Conservation (phyloP, 2,329 filamentous ascomycete species). For the Neofusicoccum laricinum region DNA sequence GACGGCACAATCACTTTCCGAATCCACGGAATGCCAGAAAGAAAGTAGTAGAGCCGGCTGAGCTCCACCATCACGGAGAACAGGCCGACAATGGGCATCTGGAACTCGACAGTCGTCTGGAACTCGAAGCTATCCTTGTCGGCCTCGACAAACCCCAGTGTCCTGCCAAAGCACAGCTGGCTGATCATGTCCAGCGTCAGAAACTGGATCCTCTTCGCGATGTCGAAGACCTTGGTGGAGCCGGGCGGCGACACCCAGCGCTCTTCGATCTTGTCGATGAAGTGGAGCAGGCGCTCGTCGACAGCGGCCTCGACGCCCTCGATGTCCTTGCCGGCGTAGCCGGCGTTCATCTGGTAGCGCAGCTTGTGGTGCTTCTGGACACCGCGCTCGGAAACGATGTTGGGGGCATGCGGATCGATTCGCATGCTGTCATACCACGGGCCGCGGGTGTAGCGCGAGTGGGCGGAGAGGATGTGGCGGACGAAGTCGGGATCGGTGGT, state of each 20-base stretch:
- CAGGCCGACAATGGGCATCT: conserved; percentile 10
- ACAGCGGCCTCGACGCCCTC: conserved; percentile 35
- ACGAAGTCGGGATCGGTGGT: conserved; percentile 48
- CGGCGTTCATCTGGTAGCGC: conserved; percentile 35
- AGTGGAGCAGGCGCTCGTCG: conserved; percentile 26
- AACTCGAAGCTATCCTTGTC: conserved; percentile 49
- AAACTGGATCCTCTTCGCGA: conserved; percentile 35
- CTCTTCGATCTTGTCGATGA: conserved; percentile 4
- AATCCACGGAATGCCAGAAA: conserved; percentile 1
- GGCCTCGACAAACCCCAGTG: conserved; percentile 49
- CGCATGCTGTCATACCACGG: conserved; percentile 35
- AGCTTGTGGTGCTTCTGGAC: conserved; percentile 37
- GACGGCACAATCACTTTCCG: conserved; percentile 2
- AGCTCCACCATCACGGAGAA: conserved; percentile 8
- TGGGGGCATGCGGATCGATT: conserved; percentile 39
- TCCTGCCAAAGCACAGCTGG: conserved; percentile 40
- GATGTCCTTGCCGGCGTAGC: conserved; percentile 42
- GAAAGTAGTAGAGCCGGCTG: not conserved
- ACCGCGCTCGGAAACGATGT: conserved; percentile 38
- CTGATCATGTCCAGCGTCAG: conserved; percentile 44
- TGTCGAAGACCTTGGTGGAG: conserved; percentile 31
- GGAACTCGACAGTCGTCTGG: conserved; percentile 31
- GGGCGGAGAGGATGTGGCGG: conserved; percentile 42
- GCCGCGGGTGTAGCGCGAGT: conserved; percentile 41
- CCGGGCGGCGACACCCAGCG: conserved; percentile 27